Evolutionary conservation across 768 basidiomycete species (phyloP).

Genomic region (Pleurotus sapidus): DNA sequence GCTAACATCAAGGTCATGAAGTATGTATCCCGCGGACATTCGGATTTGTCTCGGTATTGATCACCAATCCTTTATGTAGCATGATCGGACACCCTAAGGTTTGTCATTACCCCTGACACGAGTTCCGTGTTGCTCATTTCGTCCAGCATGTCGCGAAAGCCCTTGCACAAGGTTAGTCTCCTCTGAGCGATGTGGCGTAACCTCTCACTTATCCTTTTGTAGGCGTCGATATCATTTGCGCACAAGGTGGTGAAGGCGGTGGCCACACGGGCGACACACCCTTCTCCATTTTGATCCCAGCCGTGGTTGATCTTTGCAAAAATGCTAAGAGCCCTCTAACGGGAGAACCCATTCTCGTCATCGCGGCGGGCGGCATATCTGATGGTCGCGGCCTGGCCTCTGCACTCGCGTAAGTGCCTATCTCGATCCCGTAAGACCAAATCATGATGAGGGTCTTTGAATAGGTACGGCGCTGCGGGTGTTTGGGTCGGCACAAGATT

Average conservation of each 20-base stretch:
- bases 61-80: slow-evolving; percentile 29
- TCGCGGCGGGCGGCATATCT: slow-evolving; percentile 83
- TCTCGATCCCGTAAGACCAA: background rate
- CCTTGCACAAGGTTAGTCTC: slow-evolving; percentile 58
- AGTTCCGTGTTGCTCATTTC: background rate
- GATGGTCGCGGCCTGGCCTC: slow-evolving; percentile 82
- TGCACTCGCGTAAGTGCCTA: slow-evolving; percentile 51
- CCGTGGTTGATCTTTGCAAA: slow-evolving; percentile 77
- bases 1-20: slow-evolving; percentile 86
- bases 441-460: background rate
- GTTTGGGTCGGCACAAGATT: slow-evolving; percentile 91
- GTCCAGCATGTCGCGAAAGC: slow-evolving; percentile 70
- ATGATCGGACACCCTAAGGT: slow-evolving; percentile 89
- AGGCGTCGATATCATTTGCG: slow-evolving; percentile 91
- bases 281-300: slow-evolving; percentile 80
- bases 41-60: background rate
- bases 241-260: slow-evolving; percentile 85
- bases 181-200: background rate
- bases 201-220: background rate
- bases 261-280: slow-evolving; percentile 86
- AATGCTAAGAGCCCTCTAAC: slow-evolving; percentile 71
- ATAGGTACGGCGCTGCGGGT: slow-evolving; percentile 76
- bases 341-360: slow-evolving; percentile 70
- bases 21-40: slow-evolving; percentile 34
- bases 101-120: slow-evolving; percentile 3